phyloP scores from a whole-genome alignment of 495 filamentous ascomycete genomes.

The Aspergillus sparsus region DNA sequence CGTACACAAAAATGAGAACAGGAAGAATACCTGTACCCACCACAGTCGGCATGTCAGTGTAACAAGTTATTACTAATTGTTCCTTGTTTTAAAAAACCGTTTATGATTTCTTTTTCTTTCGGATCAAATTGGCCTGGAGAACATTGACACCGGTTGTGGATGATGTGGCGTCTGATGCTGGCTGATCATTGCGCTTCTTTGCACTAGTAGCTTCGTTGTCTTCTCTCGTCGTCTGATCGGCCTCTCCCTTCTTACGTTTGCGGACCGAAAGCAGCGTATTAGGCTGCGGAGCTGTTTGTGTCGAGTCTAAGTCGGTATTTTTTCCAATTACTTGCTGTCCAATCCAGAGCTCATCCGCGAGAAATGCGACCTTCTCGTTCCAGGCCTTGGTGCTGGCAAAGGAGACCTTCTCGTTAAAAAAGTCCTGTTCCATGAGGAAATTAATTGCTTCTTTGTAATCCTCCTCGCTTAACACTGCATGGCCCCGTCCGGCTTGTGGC shows the following conservation, averaged over 20 bases:
- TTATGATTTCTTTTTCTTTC: slow-evolving; percentile 64
- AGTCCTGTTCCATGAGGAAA: slow-evolving; percentile 80
- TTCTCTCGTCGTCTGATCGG: slow-evolving; percentile 13
- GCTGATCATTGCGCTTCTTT: not conserved
- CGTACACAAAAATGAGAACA: too few relatives aligned
- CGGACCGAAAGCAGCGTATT: slow-evolving; percentile 47
- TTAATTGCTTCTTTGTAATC: slow-evolving; percentile 79
- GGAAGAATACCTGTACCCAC: not conserved
- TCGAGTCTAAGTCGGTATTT: slow-evolving; percentile 23
- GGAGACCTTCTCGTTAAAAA: slow-evolving; percentile 70
- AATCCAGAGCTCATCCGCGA: slow-evolving; percentile 56
- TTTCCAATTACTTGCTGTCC: slow-evolving; percentile 56
- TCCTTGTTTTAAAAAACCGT: not conserved
- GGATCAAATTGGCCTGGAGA: slow-evolving; percentile 57
- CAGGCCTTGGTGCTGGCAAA: slow-evolving; percentile 69
- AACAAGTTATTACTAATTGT: not conserved
- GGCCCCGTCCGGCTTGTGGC: slow-evolving; percentile 66
- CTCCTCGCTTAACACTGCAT: slow-evolving; percentile 66
- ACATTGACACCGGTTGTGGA: slow-evolving; percentile 52
- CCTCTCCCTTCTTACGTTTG: slow-evolving; percentile 53
- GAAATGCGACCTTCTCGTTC: slow-evolving; percentile 60
- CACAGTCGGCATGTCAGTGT: not conserved
- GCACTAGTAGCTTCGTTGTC: slow-evolving; percentile 15
- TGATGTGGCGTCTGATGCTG: slow-evolving; percentile 24
- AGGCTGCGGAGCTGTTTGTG: slow-evolving; percentile 35